phyloP scores from a whole-genome alignment of 2,329 filamentous ascomycete genomes.

The Ophiostoma australiae region DNA sequence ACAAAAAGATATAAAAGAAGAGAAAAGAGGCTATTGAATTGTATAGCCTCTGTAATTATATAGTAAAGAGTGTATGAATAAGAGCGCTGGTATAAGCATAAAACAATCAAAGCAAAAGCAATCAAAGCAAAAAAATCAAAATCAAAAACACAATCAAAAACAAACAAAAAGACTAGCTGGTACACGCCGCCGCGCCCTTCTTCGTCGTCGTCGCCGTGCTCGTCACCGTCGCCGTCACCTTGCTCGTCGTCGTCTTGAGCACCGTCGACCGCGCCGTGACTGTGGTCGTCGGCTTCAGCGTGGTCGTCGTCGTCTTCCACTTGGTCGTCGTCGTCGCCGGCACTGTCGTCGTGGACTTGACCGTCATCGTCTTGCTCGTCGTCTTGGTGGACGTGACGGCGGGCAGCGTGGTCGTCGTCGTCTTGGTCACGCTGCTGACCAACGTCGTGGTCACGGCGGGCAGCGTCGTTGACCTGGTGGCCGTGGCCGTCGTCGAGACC shows the following conservation, averaged over 20 bases:
- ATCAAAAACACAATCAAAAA: background rate
- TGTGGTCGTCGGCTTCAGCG: background rate
- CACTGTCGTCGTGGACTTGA: background rate
- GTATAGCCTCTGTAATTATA: background rate
- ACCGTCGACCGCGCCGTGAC: background rate
- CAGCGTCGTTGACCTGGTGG: background rate
- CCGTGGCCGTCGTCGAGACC: background rate
- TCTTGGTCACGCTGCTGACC: background rate
- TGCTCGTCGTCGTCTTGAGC: constrained; percentile 2
- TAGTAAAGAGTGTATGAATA: background rate
- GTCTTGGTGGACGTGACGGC: background rate
- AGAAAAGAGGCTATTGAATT: background rate
- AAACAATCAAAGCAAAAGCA: too few species aligned
- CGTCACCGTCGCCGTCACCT: background rate
- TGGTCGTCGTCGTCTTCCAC: background rate
- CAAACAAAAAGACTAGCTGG: background rate
- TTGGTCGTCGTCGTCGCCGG: background rate
- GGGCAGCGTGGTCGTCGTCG: background rate
- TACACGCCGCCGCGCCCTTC: background rate
- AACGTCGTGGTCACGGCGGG: background rate
- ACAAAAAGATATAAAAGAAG: background rate
- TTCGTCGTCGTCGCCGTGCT: background rate
- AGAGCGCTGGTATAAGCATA: background rate
- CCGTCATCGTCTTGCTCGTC: background rate
- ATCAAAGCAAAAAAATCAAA: background rate